These are phyloP conservation scores for Pouteria campechiana DNA, from an alignment of 179 eudicot species.

Conservation along the genomic window DNA sequence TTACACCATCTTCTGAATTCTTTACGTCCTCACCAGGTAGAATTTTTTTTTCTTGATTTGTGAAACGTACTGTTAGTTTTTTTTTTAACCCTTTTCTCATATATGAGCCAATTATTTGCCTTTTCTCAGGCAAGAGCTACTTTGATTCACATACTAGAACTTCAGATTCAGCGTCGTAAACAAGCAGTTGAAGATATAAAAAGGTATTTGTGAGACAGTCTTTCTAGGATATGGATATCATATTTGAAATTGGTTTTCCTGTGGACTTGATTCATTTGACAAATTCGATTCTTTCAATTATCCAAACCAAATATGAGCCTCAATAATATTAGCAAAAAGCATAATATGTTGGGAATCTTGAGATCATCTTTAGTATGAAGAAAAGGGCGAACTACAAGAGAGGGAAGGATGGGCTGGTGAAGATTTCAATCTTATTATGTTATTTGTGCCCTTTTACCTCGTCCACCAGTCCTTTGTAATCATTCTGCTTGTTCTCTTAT, in stretches of 20 bases:
- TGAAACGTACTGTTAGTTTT: not conserved
- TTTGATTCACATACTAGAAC: constrained; percentile 72
- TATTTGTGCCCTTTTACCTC: too few relatives aligned
- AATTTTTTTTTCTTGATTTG: not conserved
- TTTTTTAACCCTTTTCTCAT: not conserved
- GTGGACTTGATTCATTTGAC: not conserved
- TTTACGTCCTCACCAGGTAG: constrained; percentile 89
- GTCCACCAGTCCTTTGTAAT: too few relatives aligned
- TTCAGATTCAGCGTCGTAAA: constrained; percentile 80
- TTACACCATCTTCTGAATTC: constrained; percentile 88
- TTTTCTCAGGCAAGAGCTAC: constrained; percentile 77
- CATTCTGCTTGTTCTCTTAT: too few relatives aligned
- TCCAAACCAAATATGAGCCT: too few relatives aligned
- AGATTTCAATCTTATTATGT: too few relatives aligned
- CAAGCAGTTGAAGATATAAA: constrained; percentile 91
- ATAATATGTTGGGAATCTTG: too few relatives aligned
- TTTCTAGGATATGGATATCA: not conserved
- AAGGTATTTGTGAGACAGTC: constrained; percentile 22
- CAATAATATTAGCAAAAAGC: too few relatives aligned
- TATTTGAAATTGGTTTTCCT: not conserved
- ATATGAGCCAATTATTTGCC: not conserved
- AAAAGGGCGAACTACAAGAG: too few relatives aligned
- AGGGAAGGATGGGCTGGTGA: too few relatives aligned
- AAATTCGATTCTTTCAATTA: not conserved
- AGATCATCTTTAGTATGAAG: too few relatives aligned